Evolutionary conservation across 73 alveolate species (phyloP).

Genomic region (Uronychia binucleata): DNA sequence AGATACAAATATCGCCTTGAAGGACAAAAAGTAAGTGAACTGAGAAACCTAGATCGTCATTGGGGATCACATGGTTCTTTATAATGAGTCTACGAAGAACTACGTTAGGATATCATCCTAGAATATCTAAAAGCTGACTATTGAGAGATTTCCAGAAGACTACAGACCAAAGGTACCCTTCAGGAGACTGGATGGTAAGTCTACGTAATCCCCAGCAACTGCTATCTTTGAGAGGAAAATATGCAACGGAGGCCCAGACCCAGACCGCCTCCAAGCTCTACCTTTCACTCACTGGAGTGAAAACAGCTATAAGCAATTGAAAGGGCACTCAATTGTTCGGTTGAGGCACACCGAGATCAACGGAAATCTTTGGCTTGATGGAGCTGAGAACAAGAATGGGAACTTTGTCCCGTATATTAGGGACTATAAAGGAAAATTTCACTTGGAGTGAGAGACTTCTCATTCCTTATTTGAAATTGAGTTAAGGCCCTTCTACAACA

Average conservation of each 20-base stretch:
- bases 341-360: constrained; percentile 25
- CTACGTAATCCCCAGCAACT: background rate
- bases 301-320: constrained; percentile 15
- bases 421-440: constrained; percentile 25
- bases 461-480: constrained; percentile 33
- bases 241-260: constrained; percentile 18
- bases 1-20: constrained; percentile 37
- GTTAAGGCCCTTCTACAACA: background rate
- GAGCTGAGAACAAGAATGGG: background rate
- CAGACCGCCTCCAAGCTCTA: constrained; percentile 15
- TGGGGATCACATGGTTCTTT: constrained; percentile 20
- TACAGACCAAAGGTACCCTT: constrained; percentile 20
- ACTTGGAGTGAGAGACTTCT: constrained; percentile 7
- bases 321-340: constrained; percentile 25
- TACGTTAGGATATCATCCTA: constrained; percentile 27
- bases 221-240: constrained; percentile 27
- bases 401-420: constrained; percentile 2
- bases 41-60: background rate
- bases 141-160: constrained; percentile 5
- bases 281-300: constrained; percentile 30
- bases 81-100: constrained; percentile 7
- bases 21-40: constrained; percentile 15
- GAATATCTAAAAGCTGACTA: background rate
- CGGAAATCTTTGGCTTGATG: constrained; percentile 23
- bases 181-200: constrained; percentile 2